These are phyloP conservation scores for Crucihimalaya himalaica DNA, from an alignment of 345 rosid species.

Conservation along the genomic window DNA sequence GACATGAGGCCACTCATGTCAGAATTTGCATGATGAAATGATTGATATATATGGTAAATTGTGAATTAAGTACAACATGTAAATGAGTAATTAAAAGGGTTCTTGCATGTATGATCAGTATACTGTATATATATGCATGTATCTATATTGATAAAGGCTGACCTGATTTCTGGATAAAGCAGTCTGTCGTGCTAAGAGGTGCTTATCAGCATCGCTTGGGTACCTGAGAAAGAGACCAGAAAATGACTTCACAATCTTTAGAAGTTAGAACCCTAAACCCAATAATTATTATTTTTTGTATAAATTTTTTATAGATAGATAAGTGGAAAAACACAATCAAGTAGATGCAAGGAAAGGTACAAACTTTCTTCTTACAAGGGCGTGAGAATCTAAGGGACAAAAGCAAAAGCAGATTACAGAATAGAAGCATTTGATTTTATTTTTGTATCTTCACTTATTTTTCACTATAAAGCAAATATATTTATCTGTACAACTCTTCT, in stretches of 20 bases:
- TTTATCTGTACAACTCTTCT: conserved; percentile 26
- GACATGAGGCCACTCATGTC: conserved; percentile 30
- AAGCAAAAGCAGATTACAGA: conserved; percentile 40
- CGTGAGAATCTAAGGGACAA: conserved; percentile 74
- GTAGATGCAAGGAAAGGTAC: conserved; percentile 39
- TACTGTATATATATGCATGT: not conserved
- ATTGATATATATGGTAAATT: conserved; percentile 27
- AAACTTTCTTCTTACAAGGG: conserved; percentile 54
- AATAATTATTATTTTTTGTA: not conserved
- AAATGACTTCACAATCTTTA: conserved; percentile 64
- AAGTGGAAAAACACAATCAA: conserved; percentile 41
- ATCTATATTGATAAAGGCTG: conserved; percentile 26
- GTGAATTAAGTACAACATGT: not conserved
- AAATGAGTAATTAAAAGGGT: conserved; percentile 11
- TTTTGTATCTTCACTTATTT: conserved; percentile 25
- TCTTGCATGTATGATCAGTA: conserved; percentile 23
- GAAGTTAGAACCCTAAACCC: conserved; percentile 38
- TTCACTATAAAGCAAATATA: conserved; percentile 23
- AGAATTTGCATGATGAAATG: conserved; percentile 37
- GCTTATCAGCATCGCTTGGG: conserved; percentile 99
- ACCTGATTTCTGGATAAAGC: conserved; percentile 99
- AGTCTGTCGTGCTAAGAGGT: conserved; percentile 97
- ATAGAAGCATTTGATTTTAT: conserved; percentile 25
- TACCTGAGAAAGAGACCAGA: conserved; percentile 96
- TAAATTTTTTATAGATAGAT: not conserved